A percentile compares a stretch with the other conserved stretches of the same genome.
phyloP scores from a whole-genome alignment of 2,329 filamentous ascomycete genomes.

The Hansfordia pulvinata region DNA sequence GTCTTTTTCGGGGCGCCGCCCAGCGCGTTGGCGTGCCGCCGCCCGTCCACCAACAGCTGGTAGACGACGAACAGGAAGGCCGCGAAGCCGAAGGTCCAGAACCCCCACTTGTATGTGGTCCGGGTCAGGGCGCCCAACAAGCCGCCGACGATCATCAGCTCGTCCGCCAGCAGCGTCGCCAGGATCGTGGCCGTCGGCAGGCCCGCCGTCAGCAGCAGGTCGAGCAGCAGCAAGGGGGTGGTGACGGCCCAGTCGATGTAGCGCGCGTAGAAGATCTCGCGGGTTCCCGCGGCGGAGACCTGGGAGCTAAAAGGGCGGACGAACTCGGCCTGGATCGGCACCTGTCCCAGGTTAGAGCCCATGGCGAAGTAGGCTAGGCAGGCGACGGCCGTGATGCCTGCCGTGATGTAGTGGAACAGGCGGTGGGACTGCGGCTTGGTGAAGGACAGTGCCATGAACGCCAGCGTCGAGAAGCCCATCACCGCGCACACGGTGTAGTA shows the following conservation, averaged over 20 bases:
- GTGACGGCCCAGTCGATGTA: slow-evolving; percentile 54
- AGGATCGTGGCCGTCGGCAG: slow-evolving; percentile 52
- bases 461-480: slow-evolving; percentile 40
- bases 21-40: slow-evolving; percentile 37
- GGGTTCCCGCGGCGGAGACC: slow-evolving; percentile 32
- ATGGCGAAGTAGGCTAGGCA: slow-evolving; percentile 53
- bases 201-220: slow-evolving; percentile 49
- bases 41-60: slow-evolving; percentile 39
- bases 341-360: slow-evolving; percentile 52
- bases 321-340: slow-evolving; percentile 49
- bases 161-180: slow-evolving; percentile 46
- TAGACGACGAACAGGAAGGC: slow-evolving; percentile 48
- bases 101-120: slow-evolving; percentile 56
- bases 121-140: slow-evolving; percentile 51
- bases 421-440: slow-evolving; percentile 40
- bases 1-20: slow-evolving; percentile 36
- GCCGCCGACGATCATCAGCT: slow-evolving; percentile 54
- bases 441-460: slow-evolving; percentile 35
- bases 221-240: slow-evolving; percentile 48
- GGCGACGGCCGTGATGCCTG: slow-evolving; percentile 41
- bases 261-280: slow-evolving; percentile 53
- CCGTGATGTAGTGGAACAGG: slow-evolving; percentile 52
- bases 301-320: slow-evolving; percentile 21
- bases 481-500: slow-evolving; percentile 48
- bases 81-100: slow-evolving; percentile 40